These are phyloP conservation scores for Coemansia brasiliensis DNA, from an alignment of 192 early-diverging fungal genomes.

Conservation along the genomic window DNA sequence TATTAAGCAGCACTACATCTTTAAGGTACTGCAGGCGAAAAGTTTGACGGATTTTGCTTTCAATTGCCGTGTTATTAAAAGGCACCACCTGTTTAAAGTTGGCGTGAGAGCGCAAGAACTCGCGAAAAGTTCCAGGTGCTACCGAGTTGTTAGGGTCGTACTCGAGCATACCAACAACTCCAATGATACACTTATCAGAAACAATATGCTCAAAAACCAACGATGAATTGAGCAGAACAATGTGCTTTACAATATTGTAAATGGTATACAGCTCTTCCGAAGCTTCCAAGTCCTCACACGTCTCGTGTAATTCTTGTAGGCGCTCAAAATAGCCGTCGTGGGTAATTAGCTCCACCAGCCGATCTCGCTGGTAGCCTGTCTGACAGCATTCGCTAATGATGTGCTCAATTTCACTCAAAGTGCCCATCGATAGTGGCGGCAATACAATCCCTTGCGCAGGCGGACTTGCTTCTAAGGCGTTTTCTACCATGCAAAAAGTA, in stretches of 20 bases:
- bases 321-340: constrained; percentile 68
- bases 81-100: constrained; percentile 78
- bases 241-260: constrained; percentile 70
- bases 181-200: constrained; percentile 72
- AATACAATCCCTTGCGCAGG: constrained; percentile 21
- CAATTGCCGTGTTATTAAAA: constrained; percentile 67
- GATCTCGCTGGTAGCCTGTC: constrained; percentile 64
- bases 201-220: constrained; percentile 72
- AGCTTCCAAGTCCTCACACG: constrained; percentile 82
- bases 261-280: constrained; percentile 70
- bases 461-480: constrained; percentile 11
- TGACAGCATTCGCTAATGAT: constrained; percentile 60
- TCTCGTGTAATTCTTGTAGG: constrained; percentile 67
- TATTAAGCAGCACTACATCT: constrained; percentile 75
- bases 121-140: constrained; percentile 70
- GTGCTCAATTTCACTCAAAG: constrained; percentile 71
- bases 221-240: constrained; percentile 80
- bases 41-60: constrained; percentile 81
- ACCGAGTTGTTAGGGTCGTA: constrained; percentile 78
- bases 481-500: constrained; percentile 13
- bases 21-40: constrained; percentile 87
- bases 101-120: constrained; percentile 62
- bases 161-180: constrained; percentile 83
- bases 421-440: constrained; percentile 69
- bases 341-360: constrained; percentile 62